A percentile compares a stretch with the other conserved stretches of the same genome.
These are phyloP conservation scores for Seiridium unicorne DNA, from an alignment of 2,329 filamentous ascomycete genomes.

Conservation along the genomic window DNA sequence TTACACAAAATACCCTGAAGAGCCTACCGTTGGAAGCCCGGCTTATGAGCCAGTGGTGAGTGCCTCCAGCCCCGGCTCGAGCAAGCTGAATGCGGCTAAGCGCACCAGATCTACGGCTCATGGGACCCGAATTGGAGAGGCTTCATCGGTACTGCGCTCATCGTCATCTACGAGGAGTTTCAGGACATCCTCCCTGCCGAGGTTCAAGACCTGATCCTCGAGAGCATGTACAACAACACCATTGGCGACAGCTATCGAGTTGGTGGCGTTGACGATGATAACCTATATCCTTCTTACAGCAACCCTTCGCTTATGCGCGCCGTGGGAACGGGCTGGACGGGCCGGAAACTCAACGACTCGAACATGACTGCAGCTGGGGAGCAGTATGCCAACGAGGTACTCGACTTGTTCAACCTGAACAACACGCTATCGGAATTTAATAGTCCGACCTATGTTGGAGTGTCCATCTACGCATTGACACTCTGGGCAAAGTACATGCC, in stretches of 20 bases:
- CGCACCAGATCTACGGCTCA: constrained; percentile 35
- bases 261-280: constrained; percentile 50
- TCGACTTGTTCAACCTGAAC: constrained; percentile 46
- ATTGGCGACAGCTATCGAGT: constrained; percentile 51
- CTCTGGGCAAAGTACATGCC: constrained; percentile 50
- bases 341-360: constrained; percentile 39
- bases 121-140: constrained; percentile 56
- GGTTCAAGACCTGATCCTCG: constrained; percentile 33
- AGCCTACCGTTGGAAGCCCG: constrained; percentile 44
- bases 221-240: constrained; percentile 45
- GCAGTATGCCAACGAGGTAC: constrained; percentile 41
- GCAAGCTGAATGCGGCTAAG: neutral
- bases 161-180: constrained; percentile 50
- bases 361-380: constrained; percentile 52
- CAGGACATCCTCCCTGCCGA: constrained; percentile 28
- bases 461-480: constrained; percentile 48
- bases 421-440: constrained; percentile 40
- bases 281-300: constrained; percentile 51
- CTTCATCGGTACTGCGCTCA: constrained; percentile 49
- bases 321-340: constrained; percentile 48
- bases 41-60: constrained; percentile 36
- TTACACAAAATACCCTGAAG: constrained; percentile 44
- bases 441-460: constrained; percentile 47
- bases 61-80: neutral
- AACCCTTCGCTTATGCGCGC: constrained; percentile 50